phyloP scores from a whole-genome alignment of 2,329 filamentous ascomycete genomes.

The Monosporascus sp. region DNA sequence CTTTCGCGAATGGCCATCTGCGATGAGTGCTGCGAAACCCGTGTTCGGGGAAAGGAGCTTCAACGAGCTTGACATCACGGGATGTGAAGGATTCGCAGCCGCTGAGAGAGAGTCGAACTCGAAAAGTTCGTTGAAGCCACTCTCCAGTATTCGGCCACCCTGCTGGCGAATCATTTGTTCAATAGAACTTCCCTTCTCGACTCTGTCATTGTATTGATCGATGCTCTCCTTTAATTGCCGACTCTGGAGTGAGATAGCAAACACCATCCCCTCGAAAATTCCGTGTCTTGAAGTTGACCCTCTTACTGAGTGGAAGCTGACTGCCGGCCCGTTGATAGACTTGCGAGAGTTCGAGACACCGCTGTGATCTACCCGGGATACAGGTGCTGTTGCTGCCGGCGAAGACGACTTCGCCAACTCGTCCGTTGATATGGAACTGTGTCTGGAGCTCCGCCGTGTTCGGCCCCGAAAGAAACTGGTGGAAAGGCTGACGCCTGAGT shows the following conservation, averaged over 20 bases:
- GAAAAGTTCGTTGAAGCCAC: constrained; percentile 81
- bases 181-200: constrained; percentile 40
- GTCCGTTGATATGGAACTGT: constrained; percentile 42
- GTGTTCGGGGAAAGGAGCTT: constrained; percentile 49
- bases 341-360: constrained; percentile 3
- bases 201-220: constrained; percentile 39
- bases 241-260: constrained; percentile 70
- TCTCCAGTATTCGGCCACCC: constrained; percentile 66
- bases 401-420: constrained; percentile 39
- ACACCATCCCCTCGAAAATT: constrained; percentile 77
- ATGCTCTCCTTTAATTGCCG: constrained; percentile 45
- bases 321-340: background rate
- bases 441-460: constrained; percentile 15
- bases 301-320: background rate
- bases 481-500: constrained; percentile 6
- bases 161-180: constrained; percentile 60
- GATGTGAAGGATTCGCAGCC: constrained; percentile 20
- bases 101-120: constrained; percentile 33
- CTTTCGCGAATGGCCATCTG: constrained; percentile 79
- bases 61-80: constrained; percentile 31
- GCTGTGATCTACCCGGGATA: constrained; percentile 1
- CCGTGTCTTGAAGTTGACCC: constrained; percentile 10
- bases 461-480: constrained; percentile 21
- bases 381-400: constrained; percentile 21
- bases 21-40: constrained; percentile 80